Conservation (phyloP, 2,329 filamentous ascomycete genomes). For the Paecilomyces sp. region DNA sequence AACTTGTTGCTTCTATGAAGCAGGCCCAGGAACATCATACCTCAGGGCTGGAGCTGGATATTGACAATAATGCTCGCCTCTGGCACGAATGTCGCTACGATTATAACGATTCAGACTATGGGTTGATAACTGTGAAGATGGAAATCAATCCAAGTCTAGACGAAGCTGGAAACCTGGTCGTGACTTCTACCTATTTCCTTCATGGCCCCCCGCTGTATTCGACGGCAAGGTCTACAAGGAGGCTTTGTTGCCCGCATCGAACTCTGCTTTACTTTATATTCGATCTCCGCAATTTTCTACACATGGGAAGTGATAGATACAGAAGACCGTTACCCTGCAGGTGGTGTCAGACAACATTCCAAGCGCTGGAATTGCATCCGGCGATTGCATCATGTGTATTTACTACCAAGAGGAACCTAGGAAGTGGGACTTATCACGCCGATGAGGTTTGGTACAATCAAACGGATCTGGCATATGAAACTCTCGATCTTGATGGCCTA, state of each 20-base stretch:
- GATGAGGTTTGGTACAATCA: neutral
- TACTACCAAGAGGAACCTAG: neutral
- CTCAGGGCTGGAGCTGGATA: neutral
- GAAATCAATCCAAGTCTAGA: neutral
- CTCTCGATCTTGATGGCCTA: neutral
- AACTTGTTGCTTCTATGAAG: neutral
- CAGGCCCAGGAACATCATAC: neutral
- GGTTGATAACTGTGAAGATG: neutral
- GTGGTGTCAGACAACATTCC: neutral
- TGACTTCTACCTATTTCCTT: neutral
- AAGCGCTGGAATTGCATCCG: neutral
- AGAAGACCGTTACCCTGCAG: neutral
- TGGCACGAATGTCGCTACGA: neutral
- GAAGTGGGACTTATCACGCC: neutral
- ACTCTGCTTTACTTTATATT: neutral
- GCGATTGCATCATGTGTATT: neutral
- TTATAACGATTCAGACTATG: neutral
- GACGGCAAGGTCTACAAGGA: neutral
- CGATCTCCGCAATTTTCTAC: neutral
- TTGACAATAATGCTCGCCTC: neutral
- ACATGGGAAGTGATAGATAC: neutral
- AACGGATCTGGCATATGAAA: neutral
- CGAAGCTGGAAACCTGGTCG: neutral
- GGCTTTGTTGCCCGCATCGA: neutral
- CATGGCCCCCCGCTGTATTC: neutral